Conservation (phyloP, 139 green algal species). For the Asterochloris sp. region DNA sequence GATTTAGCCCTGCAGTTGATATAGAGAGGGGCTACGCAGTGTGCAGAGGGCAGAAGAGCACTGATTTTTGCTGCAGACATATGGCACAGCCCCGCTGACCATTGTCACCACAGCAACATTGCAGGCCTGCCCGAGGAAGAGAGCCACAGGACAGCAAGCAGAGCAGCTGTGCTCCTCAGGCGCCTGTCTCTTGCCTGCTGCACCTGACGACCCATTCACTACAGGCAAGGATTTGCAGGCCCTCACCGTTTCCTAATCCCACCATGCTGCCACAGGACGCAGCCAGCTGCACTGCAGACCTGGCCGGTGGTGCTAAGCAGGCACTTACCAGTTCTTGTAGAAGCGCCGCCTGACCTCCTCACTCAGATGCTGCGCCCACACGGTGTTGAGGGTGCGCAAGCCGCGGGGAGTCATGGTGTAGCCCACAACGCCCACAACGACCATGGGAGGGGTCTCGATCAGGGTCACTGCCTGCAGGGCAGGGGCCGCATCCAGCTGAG, state of each 20-base stretch:
- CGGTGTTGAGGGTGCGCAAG: slow-evolving; percentile 88
- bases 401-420: slow-evolving; percentile 91
- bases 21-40: neutral
- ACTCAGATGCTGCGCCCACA: slow-evolving; percentile 97
- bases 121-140: neutral
- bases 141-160: neutral
- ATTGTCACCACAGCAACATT: neutral
- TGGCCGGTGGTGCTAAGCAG: neutral
- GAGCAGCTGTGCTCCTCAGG: too few species aligned
- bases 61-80: neutral
- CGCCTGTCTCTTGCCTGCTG: too few species aligned
- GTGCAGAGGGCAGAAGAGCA: neutral
- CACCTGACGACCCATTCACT: too few species aligned
- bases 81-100: neutral
- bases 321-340: slow-evolving; percentile 93
- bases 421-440: slow-evolving; percentile 96
- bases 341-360: slow-evolving; percentile 90
- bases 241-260: too few species aligned
- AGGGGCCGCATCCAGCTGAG: too few species aligned
- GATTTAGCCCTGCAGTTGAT: slow-evolving; percentile 68
- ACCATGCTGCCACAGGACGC: neutral
- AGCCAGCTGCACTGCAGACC: neutral
- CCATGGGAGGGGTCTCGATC: slow-evolving; percentile 94
- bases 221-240: too few species aligned
- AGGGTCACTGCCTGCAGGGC: slow-evolving; percentile 78